Evolutionary conservation across 1,284 basidiomycete genomes (phyloP), one percentile per base, ranked within the genome.

Genomic region (Sanghuangporus sanghuang): DNA sequence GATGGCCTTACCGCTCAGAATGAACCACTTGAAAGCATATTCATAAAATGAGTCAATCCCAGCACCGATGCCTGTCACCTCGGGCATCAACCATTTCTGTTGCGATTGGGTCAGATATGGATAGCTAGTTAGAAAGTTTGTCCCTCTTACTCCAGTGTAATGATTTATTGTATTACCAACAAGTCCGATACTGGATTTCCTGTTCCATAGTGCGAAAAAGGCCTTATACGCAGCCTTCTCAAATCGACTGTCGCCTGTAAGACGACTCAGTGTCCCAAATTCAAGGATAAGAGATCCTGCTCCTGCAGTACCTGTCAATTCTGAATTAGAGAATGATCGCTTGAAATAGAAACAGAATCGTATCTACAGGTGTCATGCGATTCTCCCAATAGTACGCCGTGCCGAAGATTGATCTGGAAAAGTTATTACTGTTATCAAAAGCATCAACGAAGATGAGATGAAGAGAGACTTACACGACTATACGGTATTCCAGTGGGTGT

Each of bases 31-130:
- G 54, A 93, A 73, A 16, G 91, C 93, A 73, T 95, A 96, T 75
- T 98, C 95, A 72, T 90, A 95, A 73, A 95, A 96, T 8, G 92
- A 95, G 73, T 97, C 95, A 58, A 96, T 88, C 0, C 95, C 95
- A 12, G 95, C 95, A 35, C 95, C 95, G 40, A 95, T 90, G 4
- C 90, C 85, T 39, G 86, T 89, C 5, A 90, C 74, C 67, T 92
- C 89, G 27, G 92, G 92, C 54, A 39, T 53, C 8, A 63, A 38
- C 65, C 65, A 66, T 66, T 66, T 66, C 65, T 66, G 18, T 23
- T 38, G 12, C 16, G 18, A 52, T 21, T 6, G 49, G 16, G 40
- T 42, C 38, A 27, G 35, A 14, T 46, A n/a, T 4, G 16, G 18
- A 56, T 38, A 59, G 38, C 18, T 8, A 32, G 53, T 36, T 27